These are phyloP conservation scores for Salvia hispanica DNA, from an alignment of 257 asterid species.

Conservation along the genomic window DNA sequence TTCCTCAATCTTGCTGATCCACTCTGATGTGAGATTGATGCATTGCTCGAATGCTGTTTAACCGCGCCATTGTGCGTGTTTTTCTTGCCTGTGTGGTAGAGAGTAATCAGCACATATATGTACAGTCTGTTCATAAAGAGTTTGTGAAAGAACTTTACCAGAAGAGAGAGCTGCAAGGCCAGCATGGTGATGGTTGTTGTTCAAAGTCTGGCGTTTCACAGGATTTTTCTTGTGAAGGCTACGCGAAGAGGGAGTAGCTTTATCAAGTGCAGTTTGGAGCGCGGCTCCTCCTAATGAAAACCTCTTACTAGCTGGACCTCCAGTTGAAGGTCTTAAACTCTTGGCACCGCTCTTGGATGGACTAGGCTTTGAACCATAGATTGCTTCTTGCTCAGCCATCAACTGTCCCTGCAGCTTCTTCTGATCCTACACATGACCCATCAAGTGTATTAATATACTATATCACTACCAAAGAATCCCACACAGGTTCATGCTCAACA, in stretches of 20 bases:
- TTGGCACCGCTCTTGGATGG: slow-evolving; percentile 67
- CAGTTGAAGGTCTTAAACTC: slow-evolving; percentile 51
- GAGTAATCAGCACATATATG: neutral
- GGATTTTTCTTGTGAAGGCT: slow-evolving; percentile 37
- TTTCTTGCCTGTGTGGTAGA: slow-evolving; percentile 50
- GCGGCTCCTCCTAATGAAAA: slow-evolving; percentile 68
- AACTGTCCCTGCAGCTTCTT: slow-evolving; percentile 89
- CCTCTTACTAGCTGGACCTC: slow-evolving; percentile 50
- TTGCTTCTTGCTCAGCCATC: slow-evolving; percentile 76
- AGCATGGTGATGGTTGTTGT: neutral
- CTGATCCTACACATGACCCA: slow-evolving; percentile 55
- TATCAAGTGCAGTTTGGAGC: slow-evolving; percentile 63
- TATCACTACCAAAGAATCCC: slow-evolving; percentile 1
- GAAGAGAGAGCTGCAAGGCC: slow-evolving; percentile 40
- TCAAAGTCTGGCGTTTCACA: slow-evolving; percentile 44
- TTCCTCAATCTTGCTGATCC: slow-evolving; percentile 43
- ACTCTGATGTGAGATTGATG: slow-evolving; percentile 32
- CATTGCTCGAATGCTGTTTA: slow-evolving; percentile 37
- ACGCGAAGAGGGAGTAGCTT: slow-evolving; percentile 41
- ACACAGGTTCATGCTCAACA: slow-evolving; percentile 8
- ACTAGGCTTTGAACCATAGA: slow-evolving; percentile 79
- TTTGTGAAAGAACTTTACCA: slow-evolving; percentile 39
- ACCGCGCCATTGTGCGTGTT: slow-evolving; percentile 30
- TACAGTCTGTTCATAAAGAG: neutral
- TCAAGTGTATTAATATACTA: slow-evolving; percentile 5